These are phyloP conservation scores for Macrophomina phaseolina DNA, from an alignment of 2,329 filamentous ascomycete species.

Conservation along the genomic window DNA sequence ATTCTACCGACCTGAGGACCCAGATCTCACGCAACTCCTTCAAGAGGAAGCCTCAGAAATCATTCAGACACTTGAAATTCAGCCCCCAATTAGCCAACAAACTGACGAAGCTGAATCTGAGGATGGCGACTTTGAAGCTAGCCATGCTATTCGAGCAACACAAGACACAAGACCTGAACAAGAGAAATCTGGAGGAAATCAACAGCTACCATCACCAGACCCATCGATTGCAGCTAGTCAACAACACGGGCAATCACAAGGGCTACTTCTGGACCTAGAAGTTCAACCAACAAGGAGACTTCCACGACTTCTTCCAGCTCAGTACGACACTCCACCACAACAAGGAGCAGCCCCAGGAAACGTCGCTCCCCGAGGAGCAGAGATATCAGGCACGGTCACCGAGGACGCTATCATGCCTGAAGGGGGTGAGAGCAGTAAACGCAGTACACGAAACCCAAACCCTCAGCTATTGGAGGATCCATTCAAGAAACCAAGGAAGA, in stretches of 20 bases:
- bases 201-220: background rate
- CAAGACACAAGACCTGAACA: too few species aligned
- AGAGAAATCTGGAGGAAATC: background rate
- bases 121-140: too few species aligned
- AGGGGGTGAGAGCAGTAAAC: too few species aligned
- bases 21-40: constrained; percentile 1
- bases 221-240: background rate
- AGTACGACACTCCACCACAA: too few species aligned
- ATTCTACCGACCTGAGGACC: constrained; percentile 1
- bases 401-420: too few species aligned
- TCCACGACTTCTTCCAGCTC: background rate
- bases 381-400: too few species aligned
- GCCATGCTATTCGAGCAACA: too few species aligned
- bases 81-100: background rate
- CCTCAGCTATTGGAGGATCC: too few species aligned
- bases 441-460: too few species aligned
- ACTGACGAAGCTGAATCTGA: background rate
- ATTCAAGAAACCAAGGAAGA: too few species aligned
- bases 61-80: background rate
- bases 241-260: background rate
- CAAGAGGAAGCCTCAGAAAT: constrained; percentile 6
- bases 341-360: too few species aligned
- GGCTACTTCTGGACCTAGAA: background rate
- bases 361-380: too few species aligned
- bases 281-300: background rate